Base-by-base conservation (phyloP, 2,329 filamentous ascomycete genomes). In the Xylariaceae sp. region DNA sequence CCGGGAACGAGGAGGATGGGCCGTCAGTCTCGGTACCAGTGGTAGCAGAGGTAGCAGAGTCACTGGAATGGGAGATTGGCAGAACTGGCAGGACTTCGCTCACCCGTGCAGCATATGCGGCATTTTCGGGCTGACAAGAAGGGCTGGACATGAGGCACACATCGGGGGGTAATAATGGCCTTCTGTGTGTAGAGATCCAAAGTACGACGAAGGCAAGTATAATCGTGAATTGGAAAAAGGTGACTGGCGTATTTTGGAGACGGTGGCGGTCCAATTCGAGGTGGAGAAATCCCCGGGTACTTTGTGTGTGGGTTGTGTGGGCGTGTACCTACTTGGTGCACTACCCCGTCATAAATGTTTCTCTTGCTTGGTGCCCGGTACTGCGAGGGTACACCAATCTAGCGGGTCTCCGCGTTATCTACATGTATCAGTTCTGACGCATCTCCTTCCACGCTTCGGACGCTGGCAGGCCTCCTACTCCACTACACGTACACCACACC, bases 91-190 rank as follows among this genome's bases (percentile, higher is more conserved):
- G 55, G 57, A 55, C 40, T 45, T 60, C 58, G 61, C 59, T 66
- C 64, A 67, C 64, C 62, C 62, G 62, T 64, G 63, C 64, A 62
- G 75, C 68, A 63, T 62, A 56, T 79, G 80, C 77, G 79, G 77
- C 78, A 82, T 81, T 78, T 80, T 80, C 77, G 73, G 72, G 71
- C 69, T 73, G 70, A 70, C 69, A 70, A 70, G 73, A 72, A 74
- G 75, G 73, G 69, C 71, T 79, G 73, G 79, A 83, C 81, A 83
- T 83, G 80, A 77, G 79, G 75, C 73, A 72, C 73, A 79, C 81
- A 83, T 83, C 72, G 78, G 76, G 46, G 50, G 50, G 47, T 50
- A 33, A 51, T 50, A 50, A 50, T 49, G 42, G 37, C 46, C 49
- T 45, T 56, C 48, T 56, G 50, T 36, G n/a, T 50, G 33, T 16